Base-by-base conservation (phyloP, 2,329 filamentous ascomycete species). In the Hawksworthiomyces lignivorus region DNA sequence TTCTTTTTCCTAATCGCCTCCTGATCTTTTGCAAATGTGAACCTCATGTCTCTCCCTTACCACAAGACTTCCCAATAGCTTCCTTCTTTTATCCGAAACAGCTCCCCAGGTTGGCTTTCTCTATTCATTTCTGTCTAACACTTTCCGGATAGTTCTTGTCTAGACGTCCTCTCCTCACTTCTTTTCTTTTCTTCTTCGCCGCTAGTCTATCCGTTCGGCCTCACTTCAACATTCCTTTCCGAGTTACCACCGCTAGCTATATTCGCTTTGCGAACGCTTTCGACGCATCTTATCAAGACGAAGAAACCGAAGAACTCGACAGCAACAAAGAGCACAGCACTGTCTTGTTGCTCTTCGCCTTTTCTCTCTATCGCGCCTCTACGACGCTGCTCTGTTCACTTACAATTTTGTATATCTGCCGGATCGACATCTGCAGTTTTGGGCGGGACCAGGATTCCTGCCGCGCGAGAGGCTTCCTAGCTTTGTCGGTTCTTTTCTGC, bases 21-120 rank as follows among this genome's bases (percentile, higher is more conserved):
- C n/a, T n/a, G n/a, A n/a, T n/a, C n/a, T n/a, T n/a, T n/a, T n/a
- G n/a, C n/a, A n/a, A n/a, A n/a, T n/a, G n/a, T n/a, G n/a, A n/a
- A n/a, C n/a, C n/a, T 32, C 24, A 18, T 36, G 30, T 20, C 32
- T 39, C 11, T 27, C 33, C 24, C 36, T 44, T 15, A 15, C 37
- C 18, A 17, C 31, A 19, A 34, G 39, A 30, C 28, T 32, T 41
- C 24, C 39, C 39, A 41, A 41, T 41, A n/a, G 18, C 12, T n/a
- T 41, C 17, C 10, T 26, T 35, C 6, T 26, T 21, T 19, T 42
- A 24, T 17, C 36, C 43, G 44, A 46, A 35, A 46, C 44, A 46
- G 20, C 3, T 28, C 40, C 18, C 33, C 32, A 33, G 31, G 33
- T 36, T 36, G 20, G 39, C 39, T 22, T 15, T 27, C 18, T 18